Percentiles rank a stretch among this genome's conserved stretches.
Evolutionary conservation across 2,329 filamentous ascomycete genomes (phyloP).

Genomic region (Scedosporium apiospermum): DNA sequence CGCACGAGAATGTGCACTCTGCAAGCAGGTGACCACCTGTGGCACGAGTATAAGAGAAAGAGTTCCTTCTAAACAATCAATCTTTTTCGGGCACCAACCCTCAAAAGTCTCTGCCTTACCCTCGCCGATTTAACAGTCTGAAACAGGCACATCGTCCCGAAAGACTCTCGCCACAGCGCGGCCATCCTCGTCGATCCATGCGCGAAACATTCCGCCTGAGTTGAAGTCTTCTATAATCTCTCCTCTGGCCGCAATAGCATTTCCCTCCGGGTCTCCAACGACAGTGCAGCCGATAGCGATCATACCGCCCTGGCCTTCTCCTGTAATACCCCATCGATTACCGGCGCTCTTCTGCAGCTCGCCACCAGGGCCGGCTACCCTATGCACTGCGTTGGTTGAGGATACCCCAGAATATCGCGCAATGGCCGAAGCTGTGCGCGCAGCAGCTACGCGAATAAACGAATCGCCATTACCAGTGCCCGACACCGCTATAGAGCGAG

Average conservation of each 20-base stretch:
- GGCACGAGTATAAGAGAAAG: too few species aligned
- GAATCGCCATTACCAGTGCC: slow-evolving; percentile 86
- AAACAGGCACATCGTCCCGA: slow-evolving; percentile 7
- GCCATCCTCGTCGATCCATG: slow-evolving; percentile 59
- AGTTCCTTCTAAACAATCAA: too few species aligned
- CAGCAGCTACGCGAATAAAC: slow-evolving; percentile 65
- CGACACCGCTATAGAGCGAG: slow-evolving; percentile 50
- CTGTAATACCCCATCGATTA: slow-evolving; percentile 60
- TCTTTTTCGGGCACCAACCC: not conserved
- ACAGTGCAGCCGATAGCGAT: slow-evolving; percentile 65
- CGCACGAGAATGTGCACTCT: too few species aligned
- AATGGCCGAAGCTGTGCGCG: slow-evolving; percentile 63
- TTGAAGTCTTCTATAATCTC: slow-evolving; percentile 71
- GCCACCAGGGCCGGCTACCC: slow-evolving; percentile 60
- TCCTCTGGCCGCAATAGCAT: slow-evolving; percentile 29
- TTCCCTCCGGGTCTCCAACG: slow-evolving; percentile 31
- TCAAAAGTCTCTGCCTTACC: too few species aligned
- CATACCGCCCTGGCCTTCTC: slow-evolving; percentile 77
- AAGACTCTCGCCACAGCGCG: slow-evolving; percentile 43
- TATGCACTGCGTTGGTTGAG: slow-evolving; percentile 47
- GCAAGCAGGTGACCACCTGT: too few species aligned
- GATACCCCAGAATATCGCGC: slow-evolving; percentile 50
- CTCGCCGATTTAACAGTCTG: not conserved
- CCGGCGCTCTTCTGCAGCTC: slow-evolving; percentile 68
- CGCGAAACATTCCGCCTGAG: slow-evolving; percentile 80